Evolutionary conservation across 2,329 filamentous ascomycete genomes (phyloP).

Genomic region (Aureobasidium sp.): DNA sequence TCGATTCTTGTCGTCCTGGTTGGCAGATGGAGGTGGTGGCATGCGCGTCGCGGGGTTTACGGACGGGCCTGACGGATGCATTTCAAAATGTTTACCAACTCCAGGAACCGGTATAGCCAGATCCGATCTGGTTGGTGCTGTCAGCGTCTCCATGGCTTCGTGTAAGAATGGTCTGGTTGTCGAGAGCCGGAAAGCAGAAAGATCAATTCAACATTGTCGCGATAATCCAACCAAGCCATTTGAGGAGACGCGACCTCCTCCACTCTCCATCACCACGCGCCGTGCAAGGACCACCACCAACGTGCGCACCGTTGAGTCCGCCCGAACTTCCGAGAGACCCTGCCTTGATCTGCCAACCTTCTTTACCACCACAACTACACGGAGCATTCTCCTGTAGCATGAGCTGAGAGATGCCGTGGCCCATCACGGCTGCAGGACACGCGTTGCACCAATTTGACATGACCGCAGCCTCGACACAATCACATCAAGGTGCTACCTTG

Average conservation of each 20-base stretch:
- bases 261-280: neutral
- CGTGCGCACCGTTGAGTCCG: neutral
- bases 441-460: neutral
- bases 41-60: slow-evolving; percentile 11
- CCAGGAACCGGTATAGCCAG: neutral
- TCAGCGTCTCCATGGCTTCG: slow-evolving; percentile 6
- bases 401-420: neutral
- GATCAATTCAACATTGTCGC: slow-evolving; percentile 6
- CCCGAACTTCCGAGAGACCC: slow-evolving; percentile 2
- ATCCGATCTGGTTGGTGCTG: neutral
- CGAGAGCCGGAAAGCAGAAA: neutral
- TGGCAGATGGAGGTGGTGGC: neutral
- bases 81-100: slow-evolving; percentile 3
- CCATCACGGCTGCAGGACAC: neutral
- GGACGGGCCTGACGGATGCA: slow-evolving; percentile 2
- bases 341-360: neutral
- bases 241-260: slow-evolving; percentile 5
- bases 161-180: neutral
- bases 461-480: neutral
- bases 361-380: neutral
- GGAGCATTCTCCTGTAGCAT: neutral
- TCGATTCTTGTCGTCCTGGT: neutral
- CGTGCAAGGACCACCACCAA: neutral
- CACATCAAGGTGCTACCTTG: slow-evolving; percentile 1
- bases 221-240: neutral